Percentiles rank a stretch among this genome's conserved stretches.
These are phyloP conservation scores for Geosmithia putterillii DNA, from an alignment of 2,329 filamentous ascomycete genomes.

Conservation along the genomic window DNA sequence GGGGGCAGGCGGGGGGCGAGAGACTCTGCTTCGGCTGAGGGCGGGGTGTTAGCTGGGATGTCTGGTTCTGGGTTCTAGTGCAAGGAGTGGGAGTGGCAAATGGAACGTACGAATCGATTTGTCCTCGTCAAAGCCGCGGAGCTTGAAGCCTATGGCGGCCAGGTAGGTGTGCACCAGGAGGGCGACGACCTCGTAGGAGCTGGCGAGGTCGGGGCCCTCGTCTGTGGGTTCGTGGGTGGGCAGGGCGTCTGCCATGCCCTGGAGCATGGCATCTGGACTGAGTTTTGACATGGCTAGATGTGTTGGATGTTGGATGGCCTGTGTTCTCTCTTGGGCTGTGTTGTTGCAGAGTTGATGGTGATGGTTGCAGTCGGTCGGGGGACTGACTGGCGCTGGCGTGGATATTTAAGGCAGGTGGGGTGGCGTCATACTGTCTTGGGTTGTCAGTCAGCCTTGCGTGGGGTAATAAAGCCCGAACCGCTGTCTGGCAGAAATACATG, in stretches of 20 bases:
- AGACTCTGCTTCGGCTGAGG: constrained; percentile 31
- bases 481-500: too few relatives aligned
- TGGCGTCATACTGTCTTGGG: background rate
- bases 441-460: background rate
- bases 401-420: background rate
- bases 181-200: constrained; percentile 70
- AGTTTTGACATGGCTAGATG: constrained; percentile 8
- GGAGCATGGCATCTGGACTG: constrained; percentile 27
- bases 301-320: background rate
- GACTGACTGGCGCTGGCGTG: too few relatives aligned
- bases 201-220: constrained; percentile 50
- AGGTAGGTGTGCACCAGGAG: constrained; percentile 78
- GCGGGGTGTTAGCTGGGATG: too few relatives aligned
- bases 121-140: constrained; percentile 77
- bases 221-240: constrained; percentile 40
- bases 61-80: background rate
- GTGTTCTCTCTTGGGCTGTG: too few relatives aligned
- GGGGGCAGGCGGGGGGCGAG: constrained; percentile 53
- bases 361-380: background rate
- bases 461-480: too few relatives aligned
- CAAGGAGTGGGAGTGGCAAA: background rate
- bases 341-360: background rate
- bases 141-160: constrained; percentile 64
- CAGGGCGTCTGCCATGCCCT: constrained; percentile 46
- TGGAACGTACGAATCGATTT: constrained; percentile 49